A percentile compares a stretch with the other conserved stretches of the same genome.
Conservation (phyloP, 83 land plant species). For the Thuja plicata region DNA sequence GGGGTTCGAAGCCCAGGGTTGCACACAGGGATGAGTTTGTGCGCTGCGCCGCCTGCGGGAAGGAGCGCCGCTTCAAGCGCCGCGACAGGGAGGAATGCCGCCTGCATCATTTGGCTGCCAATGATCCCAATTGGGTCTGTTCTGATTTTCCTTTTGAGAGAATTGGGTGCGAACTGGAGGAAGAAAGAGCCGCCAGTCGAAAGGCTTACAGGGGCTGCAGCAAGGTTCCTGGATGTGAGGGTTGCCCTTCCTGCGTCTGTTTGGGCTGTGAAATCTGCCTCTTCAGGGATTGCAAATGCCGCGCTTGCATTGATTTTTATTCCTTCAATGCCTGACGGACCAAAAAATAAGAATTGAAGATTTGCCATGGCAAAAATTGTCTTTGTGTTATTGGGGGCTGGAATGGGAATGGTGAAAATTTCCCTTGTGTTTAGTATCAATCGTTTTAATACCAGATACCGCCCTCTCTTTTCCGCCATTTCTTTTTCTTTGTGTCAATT, state of each 20-base stretch:
- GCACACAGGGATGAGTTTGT: conserved; percentile 10
- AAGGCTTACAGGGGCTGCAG: conserved; percentile 6
- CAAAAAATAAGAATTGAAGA: neutral
- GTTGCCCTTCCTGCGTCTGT: conserved; percentile 5
- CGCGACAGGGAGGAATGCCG: conserved; percentile 9
- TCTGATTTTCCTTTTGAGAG: neutral
- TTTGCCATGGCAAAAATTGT: neutral
- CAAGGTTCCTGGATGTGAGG: conserved; percentile 9
- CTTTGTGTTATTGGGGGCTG: neutral
- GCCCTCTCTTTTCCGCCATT: neutral
- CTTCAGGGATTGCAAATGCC: conserved; percentile 1
- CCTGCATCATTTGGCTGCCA: neutral
- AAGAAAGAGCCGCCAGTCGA: neutral
- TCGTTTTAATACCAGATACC: neutral
- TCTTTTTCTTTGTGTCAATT: no score
- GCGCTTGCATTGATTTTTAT: conserved; percentile 8
- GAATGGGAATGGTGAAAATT: neutral
- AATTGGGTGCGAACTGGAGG: conserved; percentile 13
- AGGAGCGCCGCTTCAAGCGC: conserved; percentile 17
- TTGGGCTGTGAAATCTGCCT: conserved; percentile 5
- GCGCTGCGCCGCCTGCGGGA: neutral
- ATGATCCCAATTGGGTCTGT: conserved; percentile 8
- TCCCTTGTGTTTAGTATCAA: neutral
- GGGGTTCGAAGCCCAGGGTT: neutral
- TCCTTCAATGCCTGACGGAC: neutral